Percentiles rank a stretch among this genome's conserved stretches.
phyloP scores from a whole-genome alignment of 2,329 filamentous ascomycete genomes.

The Venturiaceae sp. region DNA sequence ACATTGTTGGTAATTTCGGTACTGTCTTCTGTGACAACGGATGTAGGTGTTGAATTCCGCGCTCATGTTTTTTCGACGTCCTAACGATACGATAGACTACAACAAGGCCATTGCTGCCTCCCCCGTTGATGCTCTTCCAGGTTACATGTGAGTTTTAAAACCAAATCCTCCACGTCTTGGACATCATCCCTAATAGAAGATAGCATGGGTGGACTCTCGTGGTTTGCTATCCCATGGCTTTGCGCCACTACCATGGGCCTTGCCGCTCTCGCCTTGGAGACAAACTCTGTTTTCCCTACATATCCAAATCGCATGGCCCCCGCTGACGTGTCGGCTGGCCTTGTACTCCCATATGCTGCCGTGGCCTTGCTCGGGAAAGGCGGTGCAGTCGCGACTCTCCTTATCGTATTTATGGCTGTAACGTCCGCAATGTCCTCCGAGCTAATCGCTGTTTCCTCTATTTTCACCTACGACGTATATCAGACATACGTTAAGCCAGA shows the following conservation, averaged over 20 bases:
- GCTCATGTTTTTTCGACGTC: constrained; percentile 13
- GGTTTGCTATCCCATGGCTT: constrained; percentile 26
- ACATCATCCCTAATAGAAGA: no score
- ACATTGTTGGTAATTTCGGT: constrained; percentile 26
- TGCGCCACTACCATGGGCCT: constrained; percentile 38
- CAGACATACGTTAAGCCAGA: constrained; percentile 29
- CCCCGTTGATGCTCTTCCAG: constrained; percentile 22
- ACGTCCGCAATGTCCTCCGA: constrained; percentile 25
- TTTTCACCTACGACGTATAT: constrained; percentile 34
- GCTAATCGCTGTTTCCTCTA: constrained; percentile 29
- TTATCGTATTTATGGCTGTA: constrained; percentile 23
- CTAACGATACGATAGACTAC: constrained; percentile 1
- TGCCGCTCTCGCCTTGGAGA: constrained; percentile 32
- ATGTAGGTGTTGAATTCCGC: constrained; percentile 10
- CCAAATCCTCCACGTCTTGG: no score
- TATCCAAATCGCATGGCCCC: constrained; percentile 23
- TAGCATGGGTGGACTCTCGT: constrained; percentile 11
- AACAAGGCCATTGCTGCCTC: constrained; percentile 19
- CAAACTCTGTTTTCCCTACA: constrained; percentile 30
- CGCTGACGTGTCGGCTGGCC: constrained; percentile 18
- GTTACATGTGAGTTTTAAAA: constrained; percentile 18
- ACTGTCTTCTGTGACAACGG: constrained; percentile 27
- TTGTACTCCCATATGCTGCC: constrained; percentile 19
- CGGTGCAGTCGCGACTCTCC: constrained; percentile 18
- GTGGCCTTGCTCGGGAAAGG: constrained; percentile 20